Base-by-base conservation (phyloP, 345 rosid genomes). In the Salix brachista region DNA sequence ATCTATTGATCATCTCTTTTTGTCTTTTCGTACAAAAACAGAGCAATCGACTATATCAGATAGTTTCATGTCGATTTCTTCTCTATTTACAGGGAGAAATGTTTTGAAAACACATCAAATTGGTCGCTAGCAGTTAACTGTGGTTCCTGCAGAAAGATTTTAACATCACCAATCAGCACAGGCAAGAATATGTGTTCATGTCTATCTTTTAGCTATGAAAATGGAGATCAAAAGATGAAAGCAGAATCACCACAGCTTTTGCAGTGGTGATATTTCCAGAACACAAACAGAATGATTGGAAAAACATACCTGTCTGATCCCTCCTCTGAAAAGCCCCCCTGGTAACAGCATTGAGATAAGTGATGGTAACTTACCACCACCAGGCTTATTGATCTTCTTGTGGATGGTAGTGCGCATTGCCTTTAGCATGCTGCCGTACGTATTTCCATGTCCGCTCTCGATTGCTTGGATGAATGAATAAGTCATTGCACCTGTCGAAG, bases 401-500 rank as follows among this genome's bases (percentile, higher is more conserved):
- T 87, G 87, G 75, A 94, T 86, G 71, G 91, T 94, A 67, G 91
- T 81, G 52, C 94, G 87, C 96, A 94, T 94, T 34, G 95, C 88
- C 17, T 75, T 92, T 67, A 91, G 74, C 77, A 94, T 85, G 80
- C 70, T 83, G 52, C 98, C 97, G 12, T 92, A 94, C 2, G 96
- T 92, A 17, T 75, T 68, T 70, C 81, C 97, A 62, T 87, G 89
- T 37, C 94, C 97, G 6, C 86, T 88, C 81, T 94, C 96, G 52
- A 91, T 75, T 70, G 97, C 97, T 80, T 90, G 94, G 78, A 94
- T 90, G 86, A 95, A 92, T 46, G 97, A 81, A 73, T 89, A 95
- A 12, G 99, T 95, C 96, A 95, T 91, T n/a, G 94, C 99, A 58
- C 99, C 99, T 0, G 99, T 95, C 36, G 94, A 91, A 39, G 93